Conservation (phyloP, 2,329 filamentous ascomycete species). For the Aurifilum marmelostoma region DNA sequence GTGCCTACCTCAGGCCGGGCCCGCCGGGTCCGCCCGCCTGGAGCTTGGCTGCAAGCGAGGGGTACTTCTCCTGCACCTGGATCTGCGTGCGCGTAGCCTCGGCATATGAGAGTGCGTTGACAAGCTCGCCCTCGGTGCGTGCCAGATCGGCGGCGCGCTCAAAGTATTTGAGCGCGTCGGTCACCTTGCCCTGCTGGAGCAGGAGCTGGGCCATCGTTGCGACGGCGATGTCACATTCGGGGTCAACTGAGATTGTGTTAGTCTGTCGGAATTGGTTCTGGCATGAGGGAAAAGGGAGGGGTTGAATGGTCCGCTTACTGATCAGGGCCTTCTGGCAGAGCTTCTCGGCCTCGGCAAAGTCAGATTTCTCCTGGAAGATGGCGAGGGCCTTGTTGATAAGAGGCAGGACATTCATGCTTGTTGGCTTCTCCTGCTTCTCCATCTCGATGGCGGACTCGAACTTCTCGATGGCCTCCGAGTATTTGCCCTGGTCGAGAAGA, state of each 20-base stretch:
- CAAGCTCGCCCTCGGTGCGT: conserved; percentile 90
- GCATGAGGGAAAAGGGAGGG: not conserved
- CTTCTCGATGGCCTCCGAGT: conserved; percentile 92
- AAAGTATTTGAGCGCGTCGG: conserved; percentile 93
- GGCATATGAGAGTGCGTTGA: conserved; percentile 95
- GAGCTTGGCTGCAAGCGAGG: conserved; percentile 74
- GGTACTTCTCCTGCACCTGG: conserved; percentile 86
- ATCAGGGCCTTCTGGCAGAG: conserved; percentile 97
- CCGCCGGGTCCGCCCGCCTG: conserved; percentile 52
- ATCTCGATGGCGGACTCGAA: conserved; percentile 99
- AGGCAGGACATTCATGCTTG: conserved; percentile 96
- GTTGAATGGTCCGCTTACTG: conserved; percentile 70
- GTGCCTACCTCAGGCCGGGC: conserved; percentile 34
- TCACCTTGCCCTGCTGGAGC: conserved; percentile 96
- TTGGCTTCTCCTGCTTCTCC: conserved; percentile 92
- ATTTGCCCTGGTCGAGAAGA: conserved; percentile 94
- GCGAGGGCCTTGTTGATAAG: conserved; percentile 98
- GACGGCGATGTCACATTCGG: conserved; percentile 97
- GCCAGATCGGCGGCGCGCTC: conserved; percentile 94
- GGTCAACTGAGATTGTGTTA: conserved; percentile 69
- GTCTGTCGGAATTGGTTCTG: not conserved
- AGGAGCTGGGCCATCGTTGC: conserved; percentile 98
- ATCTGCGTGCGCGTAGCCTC: conserved; percentile 96
- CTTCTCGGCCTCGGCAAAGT: conserved; percentile 92
- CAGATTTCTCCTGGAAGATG: conserved; percentile 97